Base-by-base conservation (phyloP, 2,329 filamentous ascomycete genomes). In the Cladosporium halotolerans region DNA sequence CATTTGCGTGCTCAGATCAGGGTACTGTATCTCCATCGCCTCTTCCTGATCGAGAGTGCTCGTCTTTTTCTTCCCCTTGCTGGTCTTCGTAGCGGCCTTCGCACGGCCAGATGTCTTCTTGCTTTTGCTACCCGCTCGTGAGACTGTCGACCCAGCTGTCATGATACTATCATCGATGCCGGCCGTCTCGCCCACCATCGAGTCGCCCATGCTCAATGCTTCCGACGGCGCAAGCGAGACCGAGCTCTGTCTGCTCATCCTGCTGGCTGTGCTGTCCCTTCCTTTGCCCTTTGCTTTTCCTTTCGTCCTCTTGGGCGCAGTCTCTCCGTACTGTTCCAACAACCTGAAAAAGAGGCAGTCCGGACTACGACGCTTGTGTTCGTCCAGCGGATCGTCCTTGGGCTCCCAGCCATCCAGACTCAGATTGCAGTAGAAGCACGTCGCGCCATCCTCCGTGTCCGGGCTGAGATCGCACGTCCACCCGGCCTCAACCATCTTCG, bases 331-430 rank as follows among this genome's bases (percentile, higher is more conserved):
- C 9, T 58, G 68, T 60, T 76, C 81, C 23, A 80, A 77, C 28
- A 95, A 79, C 1, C 76, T 72, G 66, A 97, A 97, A 73, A 95
- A 97, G 11, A 83, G 78, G 66, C 93, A 99, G 19, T 85, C 78
- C 0, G 89, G 82, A 1, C 85, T 86, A 61, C 93, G 83, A 52
- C 81, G 84, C 62, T 84, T 83, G 67, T 99, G 93, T 67, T 99
- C 93, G 57, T 95, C 84, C 84, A 86, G 81, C 57, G 93, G 93
- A 66, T 95, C 89, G 68, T 99, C 93, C 55, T 85, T 84, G 1
- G 86, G 85, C 66, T 97, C 93, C 93, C 95, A 99, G 6, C 90
- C 90, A 69, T 97, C 92, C 9, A 99, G 79, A 9, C 86, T 89
- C 13, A 97, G 73, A 54, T 87, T 83, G 73, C 93, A 99, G 72